These are phyloP conservation scores for Colletotrichum camelliae DNA, from an alignment of 2,329 filamentous ascomycete genomes.

Conservation along the genomic window DNA sequence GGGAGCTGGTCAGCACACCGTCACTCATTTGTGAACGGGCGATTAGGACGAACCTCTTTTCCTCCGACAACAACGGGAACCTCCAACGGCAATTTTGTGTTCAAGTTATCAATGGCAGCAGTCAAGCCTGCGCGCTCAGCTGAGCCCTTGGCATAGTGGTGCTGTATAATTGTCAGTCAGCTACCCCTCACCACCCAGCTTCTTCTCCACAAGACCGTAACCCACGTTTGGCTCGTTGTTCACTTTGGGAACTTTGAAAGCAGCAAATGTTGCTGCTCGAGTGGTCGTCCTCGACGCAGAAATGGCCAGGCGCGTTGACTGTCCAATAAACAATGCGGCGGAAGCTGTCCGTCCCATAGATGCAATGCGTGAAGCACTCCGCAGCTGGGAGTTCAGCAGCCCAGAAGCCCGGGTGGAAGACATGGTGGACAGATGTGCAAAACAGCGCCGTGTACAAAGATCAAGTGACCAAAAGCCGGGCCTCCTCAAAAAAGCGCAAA, in stretches of 20 bases:
- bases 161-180: slow-evolving; percentile 60
- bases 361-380: slow-evolving; percentile 10
- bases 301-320: neutral
- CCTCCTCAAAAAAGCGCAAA: neutral
- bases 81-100: slow-evolving; percentile 72
- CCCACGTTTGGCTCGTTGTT: slow-evolving; percentile 95
- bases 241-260: slow-evolving; percentile 87
- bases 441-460: neutral
- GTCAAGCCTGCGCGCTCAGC: slow-evolving; percentile 78
- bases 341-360: neutral
- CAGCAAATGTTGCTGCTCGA: slow-evolving; percentile 68
- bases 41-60: slow-evolving; percentile 65
- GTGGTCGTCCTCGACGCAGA: slow-evolving; percentile 31
- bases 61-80: slow-evolving; percentile 86
- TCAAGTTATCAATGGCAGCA: slow-evolving; percentile 73
- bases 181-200: neutral
- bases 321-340: neutral
- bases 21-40: neutral
- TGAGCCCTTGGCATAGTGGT: slow-evolving; percentile 88
- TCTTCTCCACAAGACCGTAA: slow-evolving; percentile 25
- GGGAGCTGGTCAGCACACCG: neutral
- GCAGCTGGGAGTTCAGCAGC: slow-evolving; percentile 19
- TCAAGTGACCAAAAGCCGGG: neutral
- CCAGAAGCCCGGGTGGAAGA: slow-evolving; percentile 17
- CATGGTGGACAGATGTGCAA: slow-evolving; percentile 3